Base-by-base conservation (phyloP, 2,329 filamentous ascomycete species). In the Anthostomella pinea region DNA sequence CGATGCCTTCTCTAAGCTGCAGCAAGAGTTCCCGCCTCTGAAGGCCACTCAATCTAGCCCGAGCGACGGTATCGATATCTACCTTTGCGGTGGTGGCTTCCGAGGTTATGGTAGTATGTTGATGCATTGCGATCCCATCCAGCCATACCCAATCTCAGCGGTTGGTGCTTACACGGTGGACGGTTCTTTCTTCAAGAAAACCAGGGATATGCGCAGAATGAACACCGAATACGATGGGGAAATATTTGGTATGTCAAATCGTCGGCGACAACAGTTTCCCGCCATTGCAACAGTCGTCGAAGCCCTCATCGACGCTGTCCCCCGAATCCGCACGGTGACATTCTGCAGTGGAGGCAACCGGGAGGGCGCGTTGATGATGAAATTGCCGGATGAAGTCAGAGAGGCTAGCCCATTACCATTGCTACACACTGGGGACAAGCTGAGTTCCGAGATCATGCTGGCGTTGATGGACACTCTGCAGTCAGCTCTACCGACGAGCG, bases 301-400 rank as follows among this genome's bases (percentile, higher is more conserved):
- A 20, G 82, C 85, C 13, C 75, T 96, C 11, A 70, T 83, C 20
- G 68, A 76, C 25, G 77, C 81, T 1, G 72, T 95, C 2, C 85
- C 85, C 4, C 72, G 72, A 27, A 83, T 95, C 48, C 77, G 79
- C 27, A 73, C 77, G 16, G 85, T 90, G 3, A 83, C 83, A 1
- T 96, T 95, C 63, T 94, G 88, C 57, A 83, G 87, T 51, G 87
- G 90, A 14, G 90, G 89, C 6, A 90, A 95, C 43, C 73, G 89
- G 25, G 89, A 95, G 62, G 90, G 90, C 1, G 81, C 81, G 27
- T 66, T 95, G 24, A 88, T 87, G 64, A 79, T 85, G 62, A 81
- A 73, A 43, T 72, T 95, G 8, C 70, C 79, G 0, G 49, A 61
- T 0, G 58, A 70, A 0, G 61, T 84, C 11, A 77, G 85, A 36